Conservation (phyloP, 768 basidiomycete genomes). For the Polyporus arcularius region DNA sequence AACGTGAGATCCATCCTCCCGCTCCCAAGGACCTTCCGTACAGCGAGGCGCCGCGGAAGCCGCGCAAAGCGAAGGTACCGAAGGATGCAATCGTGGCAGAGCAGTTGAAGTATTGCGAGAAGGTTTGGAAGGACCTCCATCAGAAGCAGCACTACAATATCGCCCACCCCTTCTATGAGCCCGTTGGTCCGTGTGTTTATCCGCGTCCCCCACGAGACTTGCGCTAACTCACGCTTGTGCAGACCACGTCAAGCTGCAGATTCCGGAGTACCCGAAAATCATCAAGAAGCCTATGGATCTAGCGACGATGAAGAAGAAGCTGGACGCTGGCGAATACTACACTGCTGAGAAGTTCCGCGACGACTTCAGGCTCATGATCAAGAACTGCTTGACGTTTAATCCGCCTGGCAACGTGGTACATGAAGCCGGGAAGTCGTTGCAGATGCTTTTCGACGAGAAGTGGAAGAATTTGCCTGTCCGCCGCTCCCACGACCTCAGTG, state of each 20-base stretch:
- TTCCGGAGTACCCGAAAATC: conserved; percentile 84
- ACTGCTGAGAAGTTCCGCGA: conserved; percentile 81
- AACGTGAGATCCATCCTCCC: conserved; percentile 97
- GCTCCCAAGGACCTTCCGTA: conserved; percentile 90
- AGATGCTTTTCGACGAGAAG: conserved; percentile 89
- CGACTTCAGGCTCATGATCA: conserved; percentile 94
- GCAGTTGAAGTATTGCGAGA: conserved; percentile 82
- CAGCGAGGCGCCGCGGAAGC: conserved; percentile 71
- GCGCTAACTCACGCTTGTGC: not conserved
- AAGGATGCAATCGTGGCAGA: conserved; percentile 73
- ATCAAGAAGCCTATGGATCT: conserved; percentile 97
- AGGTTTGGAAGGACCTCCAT: conserved; percentile 72
- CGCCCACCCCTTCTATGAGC: conserved; percentile 88
- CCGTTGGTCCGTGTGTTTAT: conserved; percentile 70
- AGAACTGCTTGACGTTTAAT: conserved; percentile 93
- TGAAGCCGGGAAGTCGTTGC: conserved; percentile 81
- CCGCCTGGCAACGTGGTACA: conserved; percentile 86
- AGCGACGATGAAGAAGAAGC: conserved; percentile 82
- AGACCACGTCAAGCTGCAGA: conserved; percentile 79
- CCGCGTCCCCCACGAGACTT: not conserved
- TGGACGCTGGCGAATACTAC: conserved; percentile 75
- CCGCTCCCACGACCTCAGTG: conserved; percentile 41
- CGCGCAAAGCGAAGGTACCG: conserved; percentile 56
- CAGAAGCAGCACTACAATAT: conserved; percentile 74
- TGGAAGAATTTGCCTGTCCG: conserved; percentile 78